Base-by-base conservation (phyloP, 805 yeast species). In the Cyberlindnera mycetangii region DNA sequence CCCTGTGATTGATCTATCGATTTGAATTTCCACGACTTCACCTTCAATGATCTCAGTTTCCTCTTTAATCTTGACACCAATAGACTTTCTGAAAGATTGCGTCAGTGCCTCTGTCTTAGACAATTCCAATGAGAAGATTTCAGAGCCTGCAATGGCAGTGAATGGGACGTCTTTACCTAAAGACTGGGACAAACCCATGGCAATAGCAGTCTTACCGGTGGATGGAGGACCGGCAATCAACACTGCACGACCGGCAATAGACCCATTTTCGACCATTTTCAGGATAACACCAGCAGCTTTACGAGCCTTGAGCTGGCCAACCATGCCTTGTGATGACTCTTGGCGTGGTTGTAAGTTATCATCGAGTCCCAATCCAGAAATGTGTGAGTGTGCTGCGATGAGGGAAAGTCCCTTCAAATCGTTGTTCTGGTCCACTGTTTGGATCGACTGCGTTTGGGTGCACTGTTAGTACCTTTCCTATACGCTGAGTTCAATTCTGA, bases 41-140 rank as follows among this genome's bases (percentile, higher is more conserved):
- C 99, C 99, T 70, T 93, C 98, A 54, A 93, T 92, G 44, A 93
- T 80, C 67, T 93, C 99, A 25, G 97, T 90, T 56, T 93, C 97
- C 68, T 93, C 99, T 62, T 86, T 89, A 65, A 93, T 95, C 64
- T 86, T 84, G 52, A 93, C 83, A 34, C 99, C 99, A 61, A 93
- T 93, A 5, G 96, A 86, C 63, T 86, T 90, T 65, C 99, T 80
- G 70, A 93, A 92, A 19, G 96, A 95, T 70, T 93, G 99, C 37
- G 96, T 90, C 54, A 93, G 75, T 0, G 96, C 93, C 70, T 93
- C 99, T 1, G 99, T 93, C 68, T 93, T 93, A 54, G 92, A 83
- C 56, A 93, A 76, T 58, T 93, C 99, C 53, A 92, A 77, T 5
- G 96, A 87, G 61, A 81, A 93, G 49, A 93, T 79, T 69, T 93